A percentile compares a stretch with the other conserved stretches of the same genome.
Evolutionary conservation across 495 filamentous ascomycete genomes (phyloP).

Genomic region (Hypoxylon crocopeplum): DNA sequence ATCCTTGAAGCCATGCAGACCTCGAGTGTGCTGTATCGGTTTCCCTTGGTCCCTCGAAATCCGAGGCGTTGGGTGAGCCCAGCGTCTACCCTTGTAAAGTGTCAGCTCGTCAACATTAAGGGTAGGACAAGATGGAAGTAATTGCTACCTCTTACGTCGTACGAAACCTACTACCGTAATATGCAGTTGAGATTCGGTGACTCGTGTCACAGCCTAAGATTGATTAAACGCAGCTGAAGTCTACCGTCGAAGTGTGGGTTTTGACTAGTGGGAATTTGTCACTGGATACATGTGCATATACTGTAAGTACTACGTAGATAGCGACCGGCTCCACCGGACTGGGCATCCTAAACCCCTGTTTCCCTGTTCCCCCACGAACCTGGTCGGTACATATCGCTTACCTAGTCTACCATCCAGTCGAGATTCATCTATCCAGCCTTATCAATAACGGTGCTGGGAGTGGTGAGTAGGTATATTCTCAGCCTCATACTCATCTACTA

Average conservation of each 20-base stretch:
- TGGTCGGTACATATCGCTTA: not conserved
- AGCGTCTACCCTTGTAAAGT: slow-evolving; percentile 13
- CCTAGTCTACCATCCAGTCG: not conserved
- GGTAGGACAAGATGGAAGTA: not conserved
- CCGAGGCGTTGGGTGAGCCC: slow-evolving; percentile 14
- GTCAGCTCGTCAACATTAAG: slow-evolving; percentile 20
- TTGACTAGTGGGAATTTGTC: slow-evolving; percentile 17
- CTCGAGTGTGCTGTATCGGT: not conserved
- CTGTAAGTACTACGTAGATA: no score
- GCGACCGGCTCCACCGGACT: no score
- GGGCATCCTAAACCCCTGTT: no score
- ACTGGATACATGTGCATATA: no score
- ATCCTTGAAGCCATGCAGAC: slow-evolving; percentile 3
- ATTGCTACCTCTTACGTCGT: not conserved
- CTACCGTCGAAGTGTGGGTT: slow-evolving; percentile 7
- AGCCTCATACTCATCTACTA: not conserved
- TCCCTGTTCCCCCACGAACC: slow-evolving; percentile 3
- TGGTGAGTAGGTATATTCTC: not conserved
- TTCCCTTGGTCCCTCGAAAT: slow-evolving; percentile 9
- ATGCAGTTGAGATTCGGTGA: no score
- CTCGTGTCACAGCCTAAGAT: no score
- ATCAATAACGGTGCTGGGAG: no score
- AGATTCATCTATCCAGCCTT: no score
- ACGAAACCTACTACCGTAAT: no score
- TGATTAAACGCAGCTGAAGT: no score